phyloP scores from a whole-genome alignment of 75 land plant genomes.

The Pinus albicaulis region DNA sequence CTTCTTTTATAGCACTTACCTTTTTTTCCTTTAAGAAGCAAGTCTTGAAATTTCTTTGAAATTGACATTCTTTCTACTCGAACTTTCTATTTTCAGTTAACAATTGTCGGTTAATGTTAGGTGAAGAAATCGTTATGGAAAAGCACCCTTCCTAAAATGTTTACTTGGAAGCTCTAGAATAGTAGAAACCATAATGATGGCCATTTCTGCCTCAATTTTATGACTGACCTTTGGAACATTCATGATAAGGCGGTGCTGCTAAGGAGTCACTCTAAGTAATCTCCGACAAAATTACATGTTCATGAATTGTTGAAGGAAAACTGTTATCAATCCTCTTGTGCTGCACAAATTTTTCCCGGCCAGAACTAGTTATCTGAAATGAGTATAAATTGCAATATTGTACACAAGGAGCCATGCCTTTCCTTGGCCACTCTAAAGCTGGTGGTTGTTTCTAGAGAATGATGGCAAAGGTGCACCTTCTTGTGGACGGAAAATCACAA shows the following conservation, averaged over 20 bases:
- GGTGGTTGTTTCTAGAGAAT: conserved; percentile 69
- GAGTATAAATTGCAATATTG: not conserved
- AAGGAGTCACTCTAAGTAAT: not conserved
- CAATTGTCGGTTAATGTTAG: too few species aligned
- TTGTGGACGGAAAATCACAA: conserved; percentile 79
- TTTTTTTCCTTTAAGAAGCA: too few species aligned
- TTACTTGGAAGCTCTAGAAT: not conserved
- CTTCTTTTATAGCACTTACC: too few species aligned
- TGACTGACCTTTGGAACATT: not conserved
- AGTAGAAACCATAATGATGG: not conserved
- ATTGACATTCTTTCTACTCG: too few species aligned
- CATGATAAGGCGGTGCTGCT: not conserved
- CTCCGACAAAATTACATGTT: not conserved
- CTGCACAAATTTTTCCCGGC: not conserved
- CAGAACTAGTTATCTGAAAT: not conserved
- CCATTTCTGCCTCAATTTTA: conserved; percentile 2
- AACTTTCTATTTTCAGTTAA: too few species aligned
- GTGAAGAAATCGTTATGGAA: too few species aligned
- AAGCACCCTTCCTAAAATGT: not conserved
- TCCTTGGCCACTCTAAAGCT: conserved; percentile 2
- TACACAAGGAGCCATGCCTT: not conserved
- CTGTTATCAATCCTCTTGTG: too few species aligned
- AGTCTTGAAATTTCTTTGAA: too few species aligned
- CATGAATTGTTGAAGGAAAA: too few species aligned
- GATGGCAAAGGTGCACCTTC: conserved; percentile 87